Evolutionary conservation across 208 protist species (phyloP).

Genomic region (Angomonas desouzai): DNA sequence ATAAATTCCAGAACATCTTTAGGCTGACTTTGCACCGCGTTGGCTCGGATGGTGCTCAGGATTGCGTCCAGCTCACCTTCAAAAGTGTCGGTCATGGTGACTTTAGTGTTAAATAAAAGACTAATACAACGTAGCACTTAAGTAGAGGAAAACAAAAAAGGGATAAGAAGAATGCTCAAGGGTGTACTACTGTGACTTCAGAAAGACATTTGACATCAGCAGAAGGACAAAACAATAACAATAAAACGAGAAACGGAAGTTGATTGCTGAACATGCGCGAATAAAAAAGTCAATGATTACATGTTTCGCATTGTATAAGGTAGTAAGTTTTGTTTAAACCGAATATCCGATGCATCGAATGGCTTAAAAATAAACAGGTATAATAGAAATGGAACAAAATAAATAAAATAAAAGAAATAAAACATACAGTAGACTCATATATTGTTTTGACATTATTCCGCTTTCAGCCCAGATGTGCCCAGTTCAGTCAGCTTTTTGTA

Average conservation of each 20-base stretch:
- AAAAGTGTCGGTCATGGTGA: constrained; percentile 21
- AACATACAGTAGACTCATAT: constrained; percentile 10
- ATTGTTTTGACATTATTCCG: constrained; percentile 14
- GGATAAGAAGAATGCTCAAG: too few relatives aligned
- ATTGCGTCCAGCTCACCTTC: constrained; percentile 52
- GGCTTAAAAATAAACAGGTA: constrained; percentile 1
- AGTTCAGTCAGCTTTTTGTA: constrained; percentile 79
- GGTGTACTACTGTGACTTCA: too few relatives aligned
- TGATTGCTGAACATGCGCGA: too few relatives aligned
- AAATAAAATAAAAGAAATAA: constrained; percentile 15
- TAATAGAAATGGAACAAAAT: not conserved
- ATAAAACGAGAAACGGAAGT: too few relatives aligned
- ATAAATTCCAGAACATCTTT: constrained; percentile 58
- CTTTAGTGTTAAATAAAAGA: not conserved
- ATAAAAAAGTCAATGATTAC: constrained; percentile 10
- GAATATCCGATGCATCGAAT: not conserved
- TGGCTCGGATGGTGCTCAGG: constrained; percentile 55
- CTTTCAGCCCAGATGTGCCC: constrained; percentile 33
- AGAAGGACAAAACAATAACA: too few relatives aligned
- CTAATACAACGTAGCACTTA: not conserved
- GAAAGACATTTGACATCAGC: not conserved
- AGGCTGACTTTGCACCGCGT: constrained; percentile 47
- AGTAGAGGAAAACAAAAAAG: constrained; percentile 4
- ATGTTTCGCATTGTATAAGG: not conserved
- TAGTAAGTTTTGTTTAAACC: not conserved